Evolutionary conservation across 306 rosid species (phyloP).

Genomic region (Cucurbita maxima): DNA sequence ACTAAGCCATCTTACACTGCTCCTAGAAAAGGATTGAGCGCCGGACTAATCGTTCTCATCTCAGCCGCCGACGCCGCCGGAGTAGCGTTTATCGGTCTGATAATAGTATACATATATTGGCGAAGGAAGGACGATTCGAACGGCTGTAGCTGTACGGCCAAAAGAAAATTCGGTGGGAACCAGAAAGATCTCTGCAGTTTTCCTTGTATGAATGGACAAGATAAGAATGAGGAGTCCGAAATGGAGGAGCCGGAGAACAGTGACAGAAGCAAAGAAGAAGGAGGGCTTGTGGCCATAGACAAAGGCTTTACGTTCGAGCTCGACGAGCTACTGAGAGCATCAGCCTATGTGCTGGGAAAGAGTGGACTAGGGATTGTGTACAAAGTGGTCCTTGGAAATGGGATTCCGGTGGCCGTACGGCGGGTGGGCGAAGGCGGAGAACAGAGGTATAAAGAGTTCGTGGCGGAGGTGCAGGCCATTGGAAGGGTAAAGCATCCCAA

Average conservation of each 20-base stretch:
- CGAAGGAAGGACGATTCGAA: conserved; percentile 48
- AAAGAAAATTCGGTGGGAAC: conserved; percentile 38
- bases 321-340: conserved; percentile 83
- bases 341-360: conserved; percentile 94
- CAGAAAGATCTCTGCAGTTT: conserved; percentile 28
- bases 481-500: conserved; percentile 91
- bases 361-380: conserved; percentile 95
- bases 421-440: conserved; percentile 94
- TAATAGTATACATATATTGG: conserved; percentile 72
- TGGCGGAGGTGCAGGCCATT: conserved; percentile 76
- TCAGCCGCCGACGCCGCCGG: conserved; percentile 80
- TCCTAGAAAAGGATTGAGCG: conserved; percentile 35
- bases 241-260: conserved; percentile 38
- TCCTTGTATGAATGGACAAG: conserved; percentile 33
- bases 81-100: conserved; percentile 56
- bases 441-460: conserved; percentile 85
- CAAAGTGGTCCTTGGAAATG: conserved; percentile 89
- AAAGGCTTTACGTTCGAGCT: conserved; percentile 78
- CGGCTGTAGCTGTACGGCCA: conserved; percentile 73
- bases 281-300: conserved; percentile 80
- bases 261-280: conserved; percentile 36
- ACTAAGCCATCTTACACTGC: conserved; percentile 9
- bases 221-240: conserved; percentile 58
- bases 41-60: conserved; percentile 63
- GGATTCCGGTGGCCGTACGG: conserved; percentile 93